Evolutionary conservation across 1,284 basidiomycete genomes (phyloP).

Genomic region (Pseudozyma flocculosa): DNA sequence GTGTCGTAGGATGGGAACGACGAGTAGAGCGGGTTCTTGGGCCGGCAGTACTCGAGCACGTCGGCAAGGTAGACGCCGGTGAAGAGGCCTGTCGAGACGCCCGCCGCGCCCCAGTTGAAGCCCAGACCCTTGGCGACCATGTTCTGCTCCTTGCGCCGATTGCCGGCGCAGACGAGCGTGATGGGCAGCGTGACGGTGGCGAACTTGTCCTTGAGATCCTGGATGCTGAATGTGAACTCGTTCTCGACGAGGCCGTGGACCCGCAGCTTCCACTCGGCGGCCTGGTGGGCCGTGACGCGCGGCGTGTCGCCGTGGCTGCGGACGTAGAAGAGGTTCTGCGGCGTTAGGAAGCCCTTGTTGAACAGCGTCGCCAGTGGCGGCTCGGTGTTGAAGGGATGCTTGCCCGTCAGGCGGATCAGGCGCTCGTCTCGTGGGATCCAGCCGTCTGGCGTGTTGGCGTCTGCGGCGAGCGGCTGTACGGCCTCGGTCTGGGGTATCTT

Average conservation of each 20-base stretch:
- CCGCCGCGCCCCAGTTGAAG: constrained; percentile 65
- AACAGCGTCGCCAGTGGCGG: constrained; percentile 64
- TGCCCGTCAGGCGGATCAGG: constrained; percentile 40
- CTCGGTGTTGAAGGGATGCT: constrained; percentile 69
- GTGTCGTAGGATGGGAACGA: constrained; percentile 50
- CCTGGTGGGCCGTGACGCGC: constrained; percentile 60
- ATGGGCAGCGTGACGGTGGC: constrained; percentile 67
- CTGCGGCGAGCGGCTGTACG: constrained; percentile 32
- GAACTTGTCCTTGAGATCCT: constrained; percentile 62
- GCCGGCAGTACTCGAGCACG: constrained; percentile 63
- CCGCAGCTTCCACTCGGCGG: constrained; percentile 63
- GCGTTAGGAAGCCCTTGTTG: constrained; percentile 66
- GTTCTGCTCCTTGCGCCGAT: constrained; percentile 71
- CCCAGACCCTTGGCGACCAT: constrained; percentile 65
- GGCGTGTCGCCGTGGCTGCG: constrained; percentile 71
- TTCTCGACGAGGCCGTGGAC: constrained; percentile 61
- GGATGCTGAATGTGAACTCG: constrained; percentile 42
- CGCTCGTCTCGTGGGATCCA: constrained; percentile 49
- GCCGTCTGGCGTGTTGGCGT: constrained; percentile 45
- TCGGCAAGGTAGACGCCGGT: constrained; percentile 70
- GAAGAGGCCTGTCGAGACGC: constrained; percentile 67
- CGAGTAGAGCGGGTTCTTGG: constrained; percentile 51
- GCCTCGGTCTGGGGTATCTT: constrained; percentile 25
- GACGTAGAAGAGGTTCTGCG: constrained; percentile 68
- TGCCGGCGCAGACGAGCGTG: constrained; percentile 71